Base-by-base conservation (phyloP, 106 monocot species). In the Alisma plantagoaquatica region DNA sequence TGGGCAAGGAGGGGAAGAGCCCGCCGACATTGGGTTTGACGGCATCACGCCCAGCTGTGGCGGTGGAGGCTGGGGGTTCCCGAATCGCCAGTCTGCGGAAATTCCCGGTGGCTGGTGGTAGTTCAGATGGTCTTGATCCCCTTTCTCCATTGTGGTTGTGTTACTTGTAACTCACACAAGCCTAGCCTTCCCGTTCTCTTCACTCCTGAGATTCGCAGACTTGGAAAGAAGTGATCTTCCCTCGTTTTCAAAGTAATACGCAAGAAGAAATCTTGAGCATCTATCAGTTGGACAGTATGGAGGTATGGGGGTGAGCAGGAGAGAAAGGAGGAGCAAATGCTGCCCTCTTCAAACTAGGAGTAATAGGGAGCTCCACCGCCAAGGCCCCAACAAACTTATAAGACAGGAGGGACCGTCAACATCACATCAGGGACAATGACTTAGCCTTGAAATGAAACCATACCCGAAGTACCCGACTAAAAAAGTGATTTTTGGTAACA, bases 151-250 rank as follows among this genome's bases (percentile, higher is more conserved):
- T 18, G 43, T 67, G 55, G 59, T 46, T 24, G 57, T 69, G 15
- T 76, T 66, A 54, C 75, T 79, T n/a, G n/a, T n/a, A n/a, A n/a
- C 27, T 75, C 75, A 31, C 72, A 38, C 65, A 75, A 69, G 63
- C 78, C 68, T 75, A 77, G 71, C 33, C 38, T 38, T 55, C 33
- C 31, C 35, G 38, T 21, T 41, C 1, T 17, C 41, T 29, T 28
- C 18, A n/a, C 25, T 8, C 20, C 41, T 18, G 55, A 15, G 6
- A 46, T 17, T 9, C n/a, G n/a, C n/a, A n/a, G n/a, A n/a, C n/a
- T n/a, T n/a, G n/a, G n/a, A n/a, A n/a, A n/a, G n/a, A n/a, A n/a
- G n/a, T n/a, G n/a, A n/a, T n/a, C n/a, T n/a, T n/a, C n/a, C n/a
- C n/a, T n/a, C n/a, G n/a, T n/a, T n/a, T n/a, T n/a, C n/a, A n/a